Percentiles rank a stretch among this genome's conserved stretches.
Evolutionary conservation across 176 grass and related monocot genomes (phyloP).

Genomic region (Bolboschoenus planiculmis): DNA sequence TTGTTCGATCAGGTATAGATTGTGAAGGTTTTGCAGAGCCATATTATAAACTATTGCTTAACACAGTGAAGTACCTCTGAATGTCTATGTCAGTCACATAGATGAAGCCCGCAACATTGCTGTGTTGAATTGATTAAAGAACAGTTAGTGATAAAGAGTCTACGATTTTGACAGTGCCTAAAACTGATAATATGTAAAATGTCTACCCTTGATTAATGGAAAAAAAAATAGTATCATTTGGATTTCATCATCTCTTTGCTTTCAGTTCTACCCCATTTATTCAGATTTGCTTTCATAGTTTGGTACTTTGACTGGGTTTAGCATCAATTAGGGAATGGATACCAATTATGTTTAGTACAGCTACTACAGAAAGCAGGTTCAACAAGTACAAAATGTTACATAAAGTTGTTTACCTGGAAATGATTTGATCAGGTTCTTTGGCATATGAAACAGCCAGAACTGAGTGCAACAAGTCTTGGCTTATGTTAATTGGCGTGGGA

Average conservation of each 20-base stretch:
- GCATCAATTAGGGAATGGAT: not conserved
- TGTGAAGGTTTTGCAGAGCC: slow-evolving; percentile 1
- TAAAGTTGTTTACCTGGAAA: slow-evolving; percentile 57
- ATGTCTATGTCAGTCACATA: slow-evolving; percentile 93
- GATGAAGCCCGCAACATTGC: slow-evolving; percentile 87
- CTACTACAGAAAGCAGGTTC: not conserved
- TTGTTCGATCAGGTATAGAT: not conserved
- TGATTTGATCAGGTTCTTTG: slow-evolving; percentile 85
- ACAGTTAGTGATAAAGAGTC: slow-evolving; percentile 21
- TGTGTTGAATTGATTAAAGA: slow-evolving; percentile 26
- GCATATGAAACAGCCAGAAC: slow-evolving; percentile 85
- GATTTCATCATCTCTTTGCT: not conserved
- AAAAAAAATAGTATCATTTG: not conserved
- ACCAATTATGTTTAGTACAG: not conserved
- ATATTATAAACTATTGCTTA: not conserved
- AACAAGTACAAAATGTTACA: not conserved
- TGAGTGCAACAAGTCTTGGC: slow-evolving; percentile 80
- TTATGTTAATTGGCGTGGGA: slow-evolving; percentile 69
- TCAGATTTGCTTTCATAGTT: not conserved
- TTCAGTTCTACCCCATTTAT: not conserved
- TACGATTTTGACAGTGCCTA: not conserved
- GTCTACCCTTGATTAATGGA: not conserved
- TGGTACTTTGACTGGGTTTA: not conserved
- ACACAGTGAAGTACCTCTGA: slow-evolving; percentile 46
- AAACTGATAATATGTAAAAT: not conserved